A percentile compares a stretch with the other conserved stretches of the same genome.
Conservation (phyloP, 352 stramenopile species). For the Phytophthora sansomeana region DNA sequence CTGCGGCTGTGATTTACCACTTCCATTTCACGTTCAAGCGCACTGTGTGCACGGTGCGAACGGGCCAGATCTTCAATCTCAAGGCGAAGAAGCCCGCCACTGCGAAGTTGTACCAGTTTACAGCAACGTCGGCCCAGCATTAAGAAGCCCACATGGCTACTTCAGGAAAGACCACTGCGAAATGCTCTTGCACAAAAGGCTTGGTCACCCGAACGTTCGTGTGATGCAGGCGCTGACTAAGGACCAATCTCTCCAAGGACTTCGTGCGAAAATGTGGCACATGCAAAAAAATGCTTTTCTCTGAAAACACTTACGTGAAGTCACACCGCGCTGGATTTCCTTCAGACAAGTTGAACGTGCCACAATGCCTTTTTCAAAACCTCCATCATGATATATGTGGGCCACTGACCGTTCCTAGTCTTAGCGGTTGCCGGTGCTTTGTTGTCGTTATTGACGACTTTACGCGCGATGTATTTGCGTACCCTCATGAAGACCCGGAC, state of each 20-base stretch:
- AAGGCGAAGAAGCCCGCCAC: background rate
- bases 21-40: slow-evolving; percentile 7
- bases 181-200: slow-evolving; percentile 9
- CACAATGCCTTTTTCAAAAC: background rate
- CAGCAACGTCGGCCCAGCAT: background rate
- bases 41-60: background rate
- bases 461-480: slow-evolving; percentile 12
- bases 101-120: slow-evolving; percentile 16
- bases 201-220: slow-evolving; percentile 13
- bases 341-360: slow-evolving; percentile 12
- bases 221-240: slow-evolving; percentile 7
- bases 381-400: slow-evolving; percentile 20
- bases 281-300: slow-evolving; percentile 4
- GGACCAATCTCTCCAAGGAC: background rate
- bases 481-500: slow-evolving; percentile 9
- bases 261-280: background rate
- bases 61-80: slow-evolving; percentile 14
- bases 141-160: slow-evolving; percentile 4
- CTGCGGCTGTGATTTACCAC: slow-evolving; percentile 1
- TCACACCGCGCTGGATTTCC: slow-evolving; percentile 9
- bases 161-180: slow-evolving; percentile 1
- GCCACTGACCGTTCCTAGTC: slow-evolving; percentile 5
- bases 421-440: slow-evolving; percentile 12
- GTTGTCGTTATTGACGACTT: slow-evolving; percentile 15
- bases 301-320: slow-evolving; percentile 6